Evolutionary conservation across 495 filamentous ascomycete species (phyloP), one percentile per base, ranked within the genome.

Genomic region (Penicillium egyptiacum): DNA sequence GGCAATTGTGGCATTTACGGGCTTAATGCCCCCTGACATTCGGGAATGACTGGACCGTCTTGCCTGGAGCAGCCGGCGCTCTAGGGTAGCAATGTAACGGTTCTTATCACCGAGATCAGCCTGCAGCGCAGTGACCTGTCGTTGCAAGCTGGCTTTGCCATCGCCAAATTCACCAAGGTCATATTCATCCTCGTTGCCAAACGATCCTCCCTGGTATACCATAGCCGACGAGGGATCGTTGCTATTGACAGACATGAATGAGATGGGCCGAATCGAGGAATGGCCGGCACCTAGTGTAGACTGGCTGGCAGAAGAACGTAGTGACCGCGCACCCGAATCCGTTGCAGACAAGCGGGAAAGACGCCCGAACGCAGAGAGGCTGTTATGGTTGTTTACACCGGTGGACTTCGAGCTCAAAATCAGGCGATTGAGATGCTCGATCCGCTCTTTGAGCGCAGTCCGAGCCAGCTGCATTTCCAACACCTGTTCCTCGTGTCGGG

Each of bases 381-480:
- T 86, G 17, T 88, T 83, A 48, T 84, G 85, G 12, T 56, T 74
- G 70, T 98, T 98, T 44, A 98, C 94, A 17, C 94, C 94, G 0
- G 89, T 89, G 14, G 92, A 96, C 65, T 97, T 96, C 16, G 94
- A 98, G 66, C 88, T 92, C 26, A 98, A 77, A 60, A 98, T 97
- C 11, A 98, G 81, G 20, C 94, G 88, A 71, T 97, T 98, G 6
- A 98, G 82, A 75, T 98, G 94, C 73, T 97, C 92, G 60, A 98
- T 98, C 26, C 94, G 86, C 73, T 98, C 93, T 65, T 98, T 98
- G 48, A 98, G 73, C 5, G 95, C 95, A 2, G 93, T 98, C 25
- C 95, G 83, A 14, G 94, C 94, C 26, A 98, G 81, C 69, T 98
- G 94, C 86, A 98, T 98, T 70, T 98, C 94, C 43, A 98, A 79